phyloP scores from a whole-genome alignment of 257 asterid species.

The Voacanga thouarsii region DNA sequence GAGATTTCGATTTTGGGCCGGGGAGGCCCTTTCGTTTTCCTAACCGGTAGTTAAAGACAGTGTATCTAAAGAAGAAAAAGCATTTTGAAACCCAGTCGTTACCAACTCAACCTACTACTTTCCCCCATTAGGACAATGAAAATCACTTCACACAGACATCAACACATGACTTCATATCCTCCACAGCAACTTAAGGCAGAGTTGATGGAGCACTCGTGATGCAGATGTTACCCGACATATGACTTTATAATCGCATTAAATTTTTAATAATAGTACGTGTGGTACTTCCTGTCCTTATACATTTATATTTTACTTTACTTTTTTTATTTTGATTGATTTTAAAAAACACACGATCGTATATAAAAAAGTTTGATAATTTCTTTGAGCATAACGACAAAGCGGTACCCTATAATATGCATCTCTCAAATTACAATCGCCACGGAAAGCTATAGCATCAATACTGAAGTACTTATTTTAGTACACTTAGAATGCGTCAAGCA shows the following conservation, averaged over 20 bases:
- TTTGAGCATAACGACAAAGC: not conserved
- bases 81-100: slow-evolving; percentile 7
- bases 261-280: not conserved
- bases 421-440: not conserved
- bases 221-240: too few relatives aligned
- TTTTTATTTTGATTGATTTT: not conserved
- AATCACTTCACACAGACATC: slow-evolving; percentile 12
- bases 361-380: too few relatives aligned
- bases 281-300: not conserved
- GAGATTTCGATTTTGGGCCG: slow-evolving; percentile 7
- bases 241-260: too few relatives aligned
- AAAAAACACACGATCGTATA: not conserved
- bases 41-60: slow-evolving; percentile 17
- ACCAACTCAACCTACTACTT: slow-evolving; percentile 20
- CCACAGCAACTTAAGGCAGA: too few relatives aligned
- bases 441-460: not conserved
- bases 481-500: not conserved
- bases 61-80: slow-evolving; percentile 7
- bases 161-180: slow-evolving; percentile 16
- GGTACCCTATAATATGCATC: not conserved
- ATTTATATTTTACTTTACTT: too few relatives aligned
- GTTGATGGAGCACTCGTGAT: too few relatives aligned
- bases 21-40: slow-evolving; percentile 9
- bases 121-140: not conserved
- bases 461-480: not conserved